Base-by-base conservation (phyloP, 2,329 filamentous ascomycete genomes). In the Cladosporium phlei region DNA sequence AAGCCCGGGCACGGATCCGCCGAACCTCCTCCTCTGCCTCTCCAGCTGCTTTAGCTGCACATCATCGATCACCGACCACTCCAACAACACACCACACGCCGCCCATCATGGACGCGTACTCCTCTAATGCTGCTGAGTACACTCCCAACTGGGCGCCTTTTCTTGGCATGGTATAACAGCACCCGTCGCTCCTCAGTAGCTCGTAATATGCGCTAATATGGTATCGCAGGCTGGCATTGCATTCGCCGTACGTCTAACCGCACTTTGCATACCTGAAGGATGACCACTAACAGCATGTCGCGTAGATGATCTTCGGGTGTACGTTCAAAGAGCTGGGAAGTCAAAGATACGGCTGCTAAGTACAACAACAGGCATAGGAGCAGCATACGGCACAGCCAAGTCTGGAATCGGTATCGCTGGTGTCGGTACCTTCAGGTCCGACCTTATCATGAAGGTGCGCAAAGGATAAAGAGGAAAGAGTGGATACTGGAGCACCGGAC, bases 341-440 rank as follows among this genome's bases (percentile, higher is more conserved):
- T 49, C 22, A 19, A 33, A 6, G 14, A 22, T 45, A 33, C 44
- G 47, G 46, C 34, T 56, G 57, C 63, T 61, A 55, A 54, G 45
- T 30, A 33, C 8, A 34, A 37, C 49, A 38, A 63, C 66, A 83
- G 80, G 78, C 62, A 65, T 78, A 56, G 88, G 88, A 61, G 88
- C 88, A 59, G 88, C 88, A 52, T 93, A 89, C 69, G 88, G 88
- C 55, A 94, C 88, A 47, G 86, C 88, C 28, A 94, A 91, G 69
- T 88, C 88, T 30, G 88, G 88, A 55, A 90, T 93, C 64, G 87
- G 87, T 61, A 94, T 94, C 61, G 82, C 86, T 25, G 88, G 87
- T 59, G 85, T 93, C 53, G 88, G 86, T 62, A 89, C 84, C 28
- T 93, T 90, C 69, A 77, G 87, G 62, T 85, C 88, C 49, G 86